Base-by-base conservation (phyloP, 352 stramenopile species). In the Phytophthora aleatoria region DNA sequence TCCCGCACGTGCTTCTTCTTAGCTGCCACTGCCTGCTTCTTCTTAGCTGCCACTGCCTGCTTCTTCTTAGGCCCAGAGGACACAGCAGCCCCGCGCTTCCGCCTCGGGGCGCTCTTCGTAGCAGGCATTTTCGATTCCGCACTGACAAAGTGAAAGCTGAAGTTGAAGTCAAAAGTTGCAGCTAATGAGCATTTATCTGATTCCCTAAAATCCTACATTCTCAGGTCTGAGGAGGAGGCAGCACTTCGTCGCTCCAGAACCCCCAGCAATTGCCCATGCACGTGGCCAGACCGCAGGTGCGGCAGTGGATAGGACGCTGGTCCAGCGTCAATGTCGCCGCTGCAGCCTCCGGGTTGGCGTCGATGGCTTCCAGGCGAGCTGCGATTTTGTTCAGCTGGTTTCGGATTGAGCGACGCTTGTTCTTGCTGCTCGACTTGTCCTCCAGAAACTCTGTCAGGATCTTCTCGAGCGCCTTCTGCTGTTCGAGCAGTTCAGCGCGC, bases 1-100 rank as follows among this genome's bases (percentile, higher is more conserved):
- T 92, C 80, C 26, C 79, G 85, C 57, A 92, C 83, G 45, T 94
- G 81, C 52, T 84, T 80, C 61, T 92, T 92, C 71, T 95, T 95
- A 28, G 58, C 63, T 30, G 77, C 68, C 13, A 20, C 13, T 12
- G 27, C 13, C 35, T 41, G 35, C 2, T 69, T 76, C 50, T 62
- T 75, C 53, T 68, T 73, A 10, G 55, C 63, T 30, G 77, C 68
- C 13, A 20, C 13, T 12, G 27, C 13, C 35, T 41, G 35, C 2
- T 69, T 76, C 50, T 62, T 75, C 53, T 68, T 73, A 10, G 55
- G 0, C 13, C 39, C 45, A 24, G 35, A 36, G 10, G 43, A 24
- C 24, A 30, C 50, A 38, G 54, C 24, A 28, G 30, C 50, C 38
- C 26, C 33, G 26, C 70, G 53, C 39, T 75, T 73, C 41, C 44